Evolutionary conservation across 495 filamentous ascomycete genomes (phyloP), one percentile per base, ranked within the genome.

Genomic region (Penicillium mononematosum): DNA sequence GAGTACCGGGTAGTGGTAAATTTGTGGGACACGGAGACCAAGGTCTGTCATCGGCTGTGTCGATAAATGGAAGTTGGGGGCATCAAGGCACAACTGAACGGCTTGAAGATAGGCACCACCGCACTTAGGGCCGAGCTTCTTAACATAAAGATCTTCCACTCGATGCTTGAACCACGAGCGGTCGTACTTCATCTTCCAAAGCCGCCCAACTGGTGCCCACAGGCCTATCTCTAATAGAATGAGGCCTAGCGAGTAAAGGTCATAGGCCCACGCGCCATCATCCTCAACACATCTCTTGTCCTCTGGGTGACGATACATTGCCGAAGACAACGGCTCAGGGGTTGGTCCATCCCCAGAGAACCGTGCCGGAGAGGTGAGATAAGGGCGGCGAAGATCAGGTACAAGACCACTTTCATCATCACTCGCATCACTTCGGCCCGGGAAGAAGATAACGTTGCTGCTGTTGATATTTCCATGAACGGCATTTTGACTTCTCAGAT

Each of bases 201-300:
- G 64, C 32, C 81, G 81, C 53, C 81, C 81, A 38, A 96, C 78
- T 3, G 88, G 85, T n/a, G 83, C 85, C 92, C 92, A 97, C 1
- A 96, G 77, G 25, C 92, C 92, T 55, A 97, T 87, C 53, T 95
- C 92, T 29, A 96, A 71, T 11, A 97, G 76, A 12, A 96, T 77
- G 62, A 96, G 81, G 36, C 90, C 91, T 3, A 97, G 75, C 4
- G 89, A 88, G 67, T 95, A 96, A 0, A 96, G 78, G 63, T 97
- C 92, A 61, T 91, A 85, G 1, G 85, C 83, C 73, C 77, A 80
- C 2, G 75, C 72, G 16, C 67, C 69, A 56, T 76, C 73, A 53
- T 85, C 80, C 14, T 75, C 72, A 25, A 81, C 78, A 16, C 75
- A 79, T 42, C 85, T 71, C 44, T 87, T 87, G 58, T 90, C 88